Conservation (phyloP, 768 basidiomycete genomes). For the Amanita rimosa region DNA sequence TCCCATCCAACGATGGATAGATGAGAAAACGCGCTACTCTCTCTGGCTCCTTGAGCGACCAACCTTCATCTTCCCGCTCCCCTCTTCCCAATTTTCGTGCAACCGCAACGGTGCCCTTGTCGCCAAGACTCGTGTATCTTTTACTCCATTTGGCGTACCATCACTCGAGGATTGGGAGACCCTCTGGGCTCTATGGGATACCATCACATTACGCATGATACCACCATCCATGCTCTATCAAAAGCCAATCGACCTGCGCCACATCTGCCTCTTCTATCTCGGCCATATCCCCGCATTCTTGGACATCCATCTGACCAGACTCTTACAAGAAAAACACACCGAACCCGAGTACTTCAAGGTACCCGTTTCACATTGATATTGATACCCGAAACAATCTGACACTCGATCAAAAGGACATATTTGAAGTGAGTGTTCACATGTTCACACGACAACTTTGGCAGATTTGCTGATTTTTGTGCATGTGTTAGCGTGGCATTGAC, state of each 20-base stretch:
- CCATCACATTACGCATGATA: constrained; percentile 76
- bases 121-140: constrained; percentile 10
- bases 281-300: constrained; percentile 92
- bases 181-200: constrained; percentile 88
- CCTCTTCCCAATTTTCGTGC: constrained; percentile 26
- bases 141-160: constrained; percentile 57
- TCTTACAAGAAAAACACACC: constrained; percentile 69
- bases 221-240: constrained; percentile 74
- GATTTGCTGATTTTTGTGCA: not conserved
- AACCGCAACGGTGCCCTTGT: constrained; percentile 13
- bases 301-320: constrained; percentile 77
- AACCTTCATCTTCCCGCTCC: constrained; percentile 60
- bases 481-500: constrained; percentile 81
- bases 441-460: not conserved
- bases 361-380: constrained; percentile 8
- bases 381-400: constrained; percentile 3
- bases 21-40: constrained; percentile 59
- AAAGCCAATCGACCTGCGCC: constrained; percentile 89
- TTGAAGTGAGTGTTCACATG: constrained; percentile 39
- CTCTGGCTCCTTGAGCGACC: constrained; percentile 91
- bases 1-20: constrained; percentile 79
- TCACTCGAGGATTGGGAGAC: constrained; percentile 67
- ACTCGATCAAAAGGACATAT: constrained; percentile 41
- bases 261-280: constrained; percentile 94
- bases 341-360: constrained; percentile 78